Conservation (phyloP, 768 basidiomycete species). For the Suillus hirtellus region DNA sequence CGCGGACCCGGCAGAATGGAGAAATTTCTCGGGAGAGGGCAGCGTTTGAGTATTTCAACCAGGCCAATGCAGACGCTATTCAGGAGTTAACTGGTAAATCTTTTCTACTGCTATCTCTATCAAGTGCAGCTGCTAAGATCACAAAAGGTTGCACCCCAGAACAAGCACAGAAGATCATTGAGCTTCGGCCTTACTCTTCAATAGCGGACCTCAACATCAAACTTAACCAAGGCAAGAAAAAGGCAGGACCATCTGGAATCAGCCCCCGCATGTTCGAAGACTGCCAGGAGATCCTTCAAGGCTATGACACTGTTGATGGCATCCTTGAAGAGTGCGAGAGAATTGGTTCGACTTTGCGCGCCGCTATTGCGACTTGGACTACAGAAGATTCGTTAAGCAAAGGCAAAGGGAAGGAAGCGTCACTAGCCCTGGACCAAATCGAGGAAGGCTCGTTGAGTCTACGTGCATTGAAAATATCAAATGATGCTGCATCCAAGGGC, state of each 20-base stretch:
- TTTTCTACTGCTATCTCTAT: background rate
- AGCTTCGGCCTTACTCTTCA: conserved; percentile 76
- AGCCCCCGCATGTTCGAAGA: conserved; percentile 91
- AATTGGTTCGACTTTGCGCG: conserved; percentile 73
- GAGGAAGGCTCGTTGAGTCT: conserved; percentile 69
- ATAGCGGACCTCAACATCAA: conserved; percentile 74
- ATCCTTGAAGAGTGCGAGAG: conserved; percentile 87
- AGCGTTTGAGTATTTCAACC: conserved; percentile 71
- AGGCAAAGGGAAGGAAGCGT: conserved; percentile 41
- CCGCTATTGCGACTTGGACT: conserved; percentile 81
- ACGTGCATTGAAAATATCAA: conserved; percentile 43
- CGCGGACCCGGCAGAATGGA: conserved; percentile 31
- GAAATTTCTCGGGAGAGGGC: conserved; percentile 45
- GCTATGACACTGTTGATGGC: conserved; percentile 85
- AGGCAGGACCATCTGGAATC: conserved; percentile 77
- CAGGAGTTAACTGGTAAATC: conserved; percentile 74
- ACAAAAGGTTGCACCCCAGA: conserved; percentile 70
- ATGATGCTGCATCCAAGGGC: conserved; percentile 48
- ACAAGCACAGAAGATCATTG: conserved; percentile 79
- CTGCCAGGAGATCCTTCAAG: conserved; percentile 78
- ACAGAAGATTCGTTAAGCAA: conserved; percentile 30
- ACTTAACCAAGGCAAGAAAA: conserved; percentile 86
- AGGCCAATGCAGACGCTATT: conserved; percentile 57
- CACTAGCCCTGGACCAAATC: conserved; percentile 33
- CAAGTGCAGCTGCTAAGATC: conserved; percentile 11